A percentile compares a stretch with the other conserved stretches of the same genome.
Evolutionary conservation across 202 grass and related monocot species (phyloP).

Genomic region (Schoenoplectus triqueter): DNA sequence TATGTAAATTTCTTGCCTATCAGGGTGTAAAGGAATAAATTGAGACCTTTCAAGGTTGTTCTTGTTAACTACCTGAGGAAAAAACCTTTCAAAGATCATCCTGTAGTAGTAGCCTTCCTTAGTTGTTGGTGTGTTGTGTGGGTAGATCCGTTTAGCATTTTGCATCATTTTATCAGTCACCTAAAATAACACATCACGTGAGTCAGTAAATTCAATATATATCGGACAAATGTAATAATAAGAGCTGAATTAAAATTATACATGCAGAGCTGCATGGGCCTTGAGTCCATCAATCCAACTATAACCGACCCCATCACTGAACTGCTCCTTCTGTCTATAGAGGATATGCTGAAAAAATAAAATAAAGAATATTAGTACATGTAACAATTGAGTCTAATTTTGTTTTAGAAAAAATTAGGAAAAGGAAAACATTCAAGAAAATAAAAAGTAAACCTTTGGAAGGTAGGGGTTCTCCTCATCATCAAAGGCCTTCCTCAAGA

Average conservation of each 20-base stretch:
- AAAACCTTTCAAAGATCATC: conserved; percentile 95
- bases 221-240: neutral
- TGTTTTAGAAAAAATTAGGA: conserved; percentile 12
- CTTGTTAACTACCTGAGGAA: conserved; percentile 63
- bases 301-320: conserved; percentile 96
- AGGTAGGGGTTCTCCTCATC: conserved; percentile 88
- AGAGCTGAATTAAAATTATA: conserved; percentile 27
- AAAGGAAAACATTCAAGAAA: neutral
- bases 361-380: conserved; percentile 14
- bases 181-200: conserved; percentile 35
- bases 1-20: neutral
- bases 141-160: conserved; percentile 57
- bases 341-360: conserved; percentile 72
- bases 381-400: neutral
- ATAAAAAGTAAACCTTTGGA: conserved; percentile 52
- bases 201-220: neutral
- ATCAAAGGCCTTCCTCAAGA: conserved; percentile 89
- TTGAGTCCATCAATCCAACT: conserved; percentile 99
- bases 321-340: conserved; percentile 98
- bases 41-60: neutral
- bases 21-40: neutral
- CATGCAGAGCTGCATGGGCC: conserved; percentile 75
- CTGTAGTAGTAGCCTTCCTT: conserved; percentile 97
- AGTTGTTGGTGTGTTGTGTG: conserved; percentile 85
- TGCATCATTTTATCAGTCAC: conserved; percentile 81